These are phyloP conservation scores for Conticribra guillardii DNA, from an alignment of 108 stramenopile species.

Conservation along the genomic window DNA sequence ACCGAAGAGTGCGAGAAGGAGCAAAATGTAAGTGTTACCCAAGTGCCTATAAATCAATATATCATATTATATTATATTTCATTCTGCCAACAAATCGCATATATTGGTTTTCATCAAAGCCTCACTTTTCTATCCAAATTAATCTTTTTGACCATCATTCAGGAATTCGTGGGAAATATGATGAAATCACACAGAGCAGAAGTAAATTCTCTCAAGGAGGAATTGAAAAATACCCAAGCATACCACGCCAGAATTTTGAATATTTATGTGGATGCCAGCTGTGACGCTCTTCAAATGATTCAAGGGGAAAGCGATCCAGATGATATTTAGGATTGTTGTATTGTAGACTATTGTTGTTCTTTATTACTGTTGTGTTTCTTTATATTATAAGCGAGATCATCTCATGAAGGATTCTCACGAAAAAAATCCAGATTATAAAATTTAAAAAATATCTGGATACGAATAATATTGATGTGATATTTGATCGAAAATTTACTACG, in stretches of 20 bases:
- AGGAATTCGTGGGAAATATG: neutral
- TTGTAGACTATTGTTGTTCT: too few relatives aligned
- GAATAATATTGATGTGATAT: too few relatives aligned
- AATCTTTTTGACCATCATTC: neutral
- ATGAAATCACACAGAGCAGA: neutral
- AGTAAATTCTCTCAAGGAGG: neutral
- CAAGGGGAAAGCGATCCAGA: neutral
- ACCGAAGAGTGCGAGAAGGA: neutral
- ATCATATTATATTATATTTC: neutral
- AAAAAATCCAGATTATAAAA: too few relatives aligned
- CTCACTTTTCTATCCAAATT: too few relatives aligned
- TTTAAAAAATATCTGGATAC: too few relatives aligned
- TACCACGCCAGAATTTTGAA: neutral
- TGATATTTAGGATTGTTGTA: too few relatives aligned
- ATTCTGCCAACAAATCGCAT: too few relatives aligned
- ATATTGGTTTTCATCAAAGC: too few relatives aligned
- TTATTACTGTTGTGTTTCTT: too few relatives aligned
- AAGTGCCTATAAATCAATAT: neutral
- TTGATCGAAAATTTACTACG: too few relatives aligned
- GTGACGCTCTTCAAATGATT: neutral
- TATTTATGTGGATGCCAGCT: neutral
- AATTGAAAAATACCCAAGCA: neutral
- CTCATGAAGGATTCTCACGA: too few relatives aligned
- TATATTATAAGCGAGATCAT: too few relatives aligned
- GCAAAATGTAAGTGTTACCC: neutral